Evolutionary conservation across 208 protist genomes (phyloP), one percentile per base, ranked within the genome.

Genomic region (Leishmania gerbilli): DNA sequence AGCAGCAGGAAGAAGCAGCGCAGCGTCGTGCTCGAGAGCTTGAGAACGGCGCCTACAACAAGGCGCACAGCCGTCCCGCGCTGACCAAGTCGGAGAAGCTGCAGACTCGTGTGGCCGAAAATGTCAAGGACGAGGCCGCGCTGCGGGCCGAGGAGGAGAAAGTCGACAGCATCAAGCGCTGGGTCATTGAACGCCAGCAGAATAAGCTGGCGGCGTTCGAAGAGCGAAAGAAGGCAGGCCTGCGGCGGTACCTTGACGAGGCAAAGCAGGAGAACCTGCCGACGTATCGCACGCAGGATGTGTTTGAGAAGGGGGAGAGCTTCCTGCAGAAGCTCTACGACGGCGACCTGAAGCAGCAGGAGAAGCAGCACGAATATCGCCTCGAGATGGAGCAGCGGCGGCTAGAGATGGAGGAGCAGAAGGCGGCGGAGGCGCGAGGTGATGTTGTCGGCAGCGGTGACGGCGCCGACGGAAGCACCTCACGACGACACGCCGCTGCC

Each of bases 261-360:
- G 80, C 81, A 0, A 65, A 72, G 15, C 78, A 71, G 0, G 51
- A 82, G 45, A 79, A 80, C 21, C 77, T 67, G 11, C 88, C 91
- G 21, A 94, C 77, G 58, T 80, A 88, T 71, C 91, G 91, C 62
- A 96, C 93, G 1, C 93, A 96, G 80, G 87, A 94, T 62, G 77
- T 86, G n/a, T 95, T 96, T 74, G 91, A 88, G 42, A 89, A 90
- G n/a, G 87, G 87, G 60, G 55, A 74, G 31, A 94, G 88, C 81
- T 90, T 96, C 65, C 77, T 94, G 15, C 77, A 84, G 31, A 74
- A 68, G 0, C 88, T 96, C 55, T 77, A 85, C 78, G 67, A 67
- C 64, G 80, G 71, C 45, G 84, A 91, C 76, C 79, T n/a, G n/a
- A 76, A 65, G 40, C 81, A 85, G 17, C 80, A 75, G 24, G 49